phyloP scores from a whole-genome alignment of 495 filamentous ascomycete species.

The Penicillium antarcticum region DNA sequence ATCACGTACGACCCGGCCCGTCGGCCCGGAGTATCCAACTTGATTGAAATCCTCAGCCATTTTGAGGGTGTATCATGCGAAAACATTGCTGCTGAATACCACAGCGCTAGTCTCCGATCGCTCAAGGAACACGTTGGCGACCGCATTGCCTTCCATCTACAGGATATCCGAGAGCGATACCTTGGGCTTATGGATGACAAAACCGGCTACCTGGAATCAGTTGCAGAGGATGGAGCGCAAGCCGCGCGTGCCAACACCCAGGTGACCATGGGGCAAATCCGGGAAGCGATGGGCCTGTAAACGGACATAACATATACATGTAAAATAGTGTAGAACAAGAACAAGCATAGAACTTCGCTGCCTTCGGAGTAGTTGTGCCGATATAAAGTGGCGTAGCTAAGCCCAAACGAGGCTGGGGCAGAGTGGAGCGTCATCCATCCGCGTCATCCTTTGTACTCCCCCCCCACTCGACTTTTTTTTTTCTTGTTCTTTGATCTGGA shows the following conservation, averaged over 20 bases:
- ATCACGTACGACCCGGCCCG: slow-evolving; percentile 68
- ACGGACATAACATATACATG: not conserved
- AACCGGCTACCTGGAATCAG: slow-evolving; percentile 52
- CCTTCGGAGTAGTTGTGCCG: no score
- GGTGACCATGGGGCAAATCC: slow-evolving; percentile 63
- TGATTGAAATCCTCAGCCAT: slow-evolving; percentile 71
- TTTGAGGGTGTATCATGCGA: slow-evolving; percentile 52
- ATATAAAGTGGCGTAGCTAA: not conserved
- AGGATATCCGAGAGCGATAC: slow-evolving; percentile 60
- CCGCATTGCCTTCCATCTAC: slow-evolving; percentile 52
- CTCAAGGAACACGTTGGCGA: slow-evolving; percentile 65
- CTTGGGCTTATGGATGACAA: slow-evolving; percentile 44
- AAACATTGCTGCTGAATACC: slow-evolving; percentile 54
- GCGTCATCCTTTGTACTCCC: slow-evolving; percentile 13
- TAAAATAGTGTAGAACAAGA: not conserved
- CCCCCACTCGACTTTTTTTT: no score
- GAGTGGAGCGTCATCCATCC: slow-evolving; percentile 19
- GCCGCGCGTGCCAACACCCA: slow-evolving; percentile 63
- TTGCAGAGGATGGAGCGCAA: slow-evolving; percentile 57
- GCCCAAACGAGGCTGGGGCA: slow-evolving; percentile 2
- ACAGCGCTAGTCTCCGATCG: slow-evolving; percentile 48
- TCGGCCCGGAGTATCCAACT: slow-evolving; percentile 83
- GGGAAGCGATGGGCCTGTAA: slow-evolving; percentile 59
- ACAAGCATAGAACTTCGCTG: no score
- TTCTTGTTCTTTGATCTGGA: no score